Evolutionary conservation across 495 filamentous ascomycete species (phyloP).

Genomic region (Hyphodiscus hymeniophilus): DNA sequence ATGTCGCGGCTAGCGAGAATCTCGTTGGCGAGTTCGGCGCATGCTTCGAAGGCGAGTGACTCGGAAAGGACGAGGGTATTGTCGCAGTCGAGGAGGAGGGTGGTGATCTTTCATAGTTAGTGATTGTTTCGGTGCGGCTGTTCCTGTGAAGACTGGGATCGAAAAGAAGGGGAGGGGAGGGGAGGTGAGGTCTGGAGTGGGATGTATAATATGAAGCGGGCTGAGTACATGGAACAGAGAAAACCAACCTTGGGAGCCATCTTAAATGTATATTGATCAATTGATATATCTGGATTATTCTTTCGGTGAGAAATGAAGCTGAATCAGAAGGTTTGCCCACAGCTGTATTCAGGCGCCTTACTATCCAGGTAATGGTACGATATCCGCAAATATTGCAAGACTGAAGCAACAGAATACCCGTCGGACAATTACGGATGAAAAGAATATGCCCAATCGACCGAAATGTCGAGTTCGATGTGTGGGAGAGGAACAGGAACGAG

Average conservation of each 20-base stretch:
- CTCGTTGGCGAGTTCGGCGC: constrained; percentile 87
- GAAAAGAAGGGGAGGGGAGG: neutral
- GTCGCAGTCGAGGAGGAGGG: constrained; percentile 94
- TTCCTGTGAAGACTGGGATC: neutral
- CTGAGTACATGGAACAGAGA: neutral
- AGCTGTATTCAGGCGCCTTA: too few species aligned
- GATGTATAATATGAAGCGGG: neutral
- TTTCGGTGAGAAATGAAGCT: neutral
- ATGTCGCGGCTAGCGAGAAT: constrained; percentile 63
- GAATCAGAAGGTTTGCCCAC: too few species aligned
- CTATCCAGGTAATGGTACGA: too few species aligned
- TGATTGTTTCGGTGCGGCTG: neutral
- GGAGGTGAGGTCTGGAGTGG: too few species aligned
- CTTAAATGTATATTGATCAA: neutral
- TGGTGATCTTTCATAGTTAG: constrained; percentile 49
- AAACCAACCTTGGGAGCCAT: neutral
- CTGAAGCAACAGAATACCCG: too few species aligned
- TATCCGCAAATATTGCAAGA: too few species aligned
- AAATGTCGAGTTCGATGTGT: neutral
- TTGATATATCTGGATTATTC: neutral
- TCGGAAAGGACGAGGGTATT: constrained; percentile 95
- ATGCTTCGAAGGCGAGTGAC: constrained; percentile 87
- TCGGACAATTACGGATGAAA: too few species aligned
- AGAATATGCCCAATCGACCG: too few species aligned
- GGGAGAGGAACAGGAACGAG: neutral